phyloP scores from a whole-genome alignment of 2,329 filamentous ascomycete genomes.

The Pestalotiopsis sp. region DNA sequence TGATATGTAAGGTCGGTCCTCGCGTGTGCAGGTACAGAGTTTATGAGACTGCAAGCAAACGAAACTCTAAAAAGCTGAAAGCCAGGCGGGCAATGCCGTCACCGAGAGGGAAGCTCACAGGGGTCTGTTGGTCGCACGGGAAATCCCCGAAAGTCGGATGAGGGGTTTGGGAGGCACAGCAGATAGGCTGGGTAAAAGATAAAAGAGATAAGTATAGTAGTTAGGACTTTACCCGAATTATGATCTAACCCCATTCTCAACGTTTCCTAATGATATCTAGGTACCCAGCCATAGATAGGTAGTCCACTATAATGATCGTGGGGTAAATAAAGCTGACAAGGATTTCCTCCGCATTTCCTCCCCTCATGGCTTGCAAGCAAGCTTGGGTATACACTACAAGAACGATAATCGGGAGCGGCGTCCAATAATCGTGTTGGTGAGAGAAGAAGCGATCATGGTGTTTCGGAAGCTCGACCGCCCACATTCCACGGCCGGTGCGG shows the following conservation, averaged over 20 bases:
- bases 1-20: background rate
- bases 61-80: background rate
- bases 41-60: background rate
- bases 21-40: background rate
- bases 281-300: background rate
- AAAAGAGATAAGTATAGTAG: background rate
- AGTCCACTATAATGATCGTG: background rate
- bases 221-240: background rate
- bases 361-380: background rate
- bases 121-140: background rate
- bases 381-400: background rate
- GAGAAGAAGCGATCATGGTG: background rate
- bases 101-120: background rate
- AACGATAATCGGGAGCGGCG: background rate
- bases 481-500: constrained; percentile 8
- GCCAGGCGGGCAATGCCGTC: background rate
- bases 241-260: background rate
- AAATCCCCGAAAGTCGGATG: background rate
- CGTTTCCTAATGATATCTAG: background rate
- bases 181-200: too few species aligned
- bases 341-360: background rate
- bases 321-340: background rate
- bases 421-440: constrained; percentile 5
- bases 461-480: constrained; percentile 5
- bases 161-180: background rate